Conservation (phyloP, 2,329 filamentous ascomycete species). For the Fusarium nanum region DNA sequence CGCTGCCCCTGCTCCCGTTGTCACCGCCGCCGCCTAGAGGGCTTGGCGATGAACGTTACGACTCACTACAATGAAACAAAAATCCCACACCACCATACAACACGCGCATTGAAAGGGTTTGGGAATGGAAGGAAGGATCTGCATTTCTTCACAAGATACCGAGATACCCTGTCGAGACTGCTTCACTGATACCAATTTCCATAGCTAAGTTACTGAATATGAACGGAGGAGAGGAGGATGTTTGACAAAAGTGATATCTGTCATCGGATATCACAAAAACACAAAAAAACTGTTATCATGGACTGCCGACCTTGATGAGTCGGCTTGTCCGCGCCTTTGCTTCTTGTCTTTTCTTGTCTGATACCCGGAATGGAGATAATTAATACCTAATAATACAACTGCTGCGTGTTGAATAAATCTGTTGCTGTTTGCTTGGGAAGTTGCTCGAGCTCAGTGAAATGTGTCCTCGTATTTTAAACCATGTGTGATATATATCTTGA, state of each 20-base stretch:
- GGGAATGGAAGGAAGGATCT: constrained; percentile 63
- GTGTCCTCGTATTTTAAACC: not conserved
- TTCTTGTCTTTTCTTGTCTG: constrained; percentile 51
- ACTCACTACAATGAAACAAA: constrained; percentile 42
- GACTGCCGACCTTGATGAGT: constrained; percentile 33
- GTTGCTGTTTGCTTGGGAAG: not conserved
- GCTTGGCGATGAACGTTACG: constrained; percentile 46
- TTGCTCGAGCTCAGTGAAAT: not conserved
- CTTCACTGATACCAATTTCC: constrained; percentile 58
- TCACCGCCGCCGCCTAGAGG: constrained; percentile 65
- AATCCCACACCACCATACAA: constrained; percentile 41
- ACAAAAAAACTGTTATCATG: constrained; percentile 37
- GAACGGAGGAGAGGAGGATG: constrained; percentile 35
- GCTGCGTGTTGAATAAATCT: constrained; percentile 49
- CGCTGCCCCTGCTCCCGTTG: constrained; percentile 57
- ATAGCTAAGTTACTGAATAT: constrained; percentile 46
- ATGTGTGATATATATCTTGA: not conserved
- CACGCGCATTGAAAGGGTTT: constrained; percentile 55
- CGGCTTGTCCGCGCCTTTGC: constrained; percentile 42
- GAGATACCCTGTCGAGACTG: constrained; percentile 68
- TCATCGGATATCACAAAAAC: constrained; percentile 32
- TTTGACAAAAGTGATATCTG: constrained; percentile 31
- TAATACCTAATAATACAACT: constrained; percentile 60
- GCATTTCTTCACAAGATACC: constrained; percentile 65
- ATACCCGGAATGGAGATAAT: constrained; percentile 56